Percentiles rank a stretch among this genome's conserved stretches.
phyloP scores from a whole-genome alignment of 2,329 filamentous ascomycete species.

The Xylariales sp. region DNA sequence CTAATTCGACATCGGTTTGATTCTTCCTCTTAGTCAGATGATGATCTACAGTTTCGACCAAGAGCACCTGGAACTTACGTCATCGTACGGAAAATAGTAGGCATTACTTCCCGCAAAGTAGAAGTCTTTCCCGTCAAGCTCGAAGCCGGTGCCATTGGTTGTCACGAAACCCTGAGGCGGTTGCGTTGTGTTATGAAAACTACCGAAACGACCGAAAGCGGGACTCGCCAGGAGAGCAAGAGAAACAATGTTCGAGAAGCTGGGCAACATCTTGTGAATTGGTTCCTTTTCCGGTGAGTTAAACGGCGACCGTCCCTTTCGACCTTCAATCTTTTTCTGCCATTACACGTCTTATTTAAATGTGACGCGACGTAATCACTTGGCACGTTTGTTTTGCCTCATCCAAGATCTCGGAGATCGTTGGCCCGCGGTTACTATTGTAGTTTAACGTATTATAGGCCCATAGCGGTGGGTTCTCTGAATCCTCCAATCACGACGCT shows the following conservation, averaged over 20 bases:
- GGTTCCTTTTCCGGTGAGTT: not conserved
- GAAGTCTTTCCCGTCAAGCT: conserved; percentile 50
- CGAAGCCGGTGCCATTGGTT: conserved; percentile 44
- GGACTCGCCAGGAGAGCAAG: not conserved
- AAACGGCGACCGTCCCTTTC: not conserved
- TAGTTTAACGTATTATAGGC: not conserved
- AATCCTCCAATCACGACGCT: conserved; percentile 4
- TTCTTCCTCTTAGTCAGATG: too few species aligned
- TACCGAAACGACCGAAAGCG: not conserved
- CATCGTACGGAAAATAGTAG: conserved; percentile 51
- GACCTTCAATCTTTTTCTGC: not conserved
- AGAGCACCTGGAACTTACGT: too few species aligned
- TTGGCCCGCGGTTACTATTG: not conserved
- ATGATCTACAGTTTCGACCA: too few species aligned
- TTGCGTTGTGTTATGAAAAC: too few species aligned
- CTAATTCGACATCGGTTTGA: conserved; percentile 27
- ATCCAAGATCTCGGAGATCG: not conserved
- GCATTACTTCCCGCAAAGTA: conserved; percentile 55
- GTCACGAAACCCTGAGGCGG: conserved; percentile 40
- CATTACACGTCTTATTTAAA: not conserved
- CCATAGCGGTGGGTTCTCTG: not conserved
- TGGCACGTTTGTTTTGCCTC: not conserved
- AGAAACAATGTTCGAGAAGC: not conserved
- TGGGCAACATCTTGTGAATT: conserved; percentile 1
- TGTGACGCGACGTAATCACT: not conserved